phyloP scores from a whole-genome alignment of 2,329 filamentous ascomycete genomes.

The Talaromyces sp. region DNA sequence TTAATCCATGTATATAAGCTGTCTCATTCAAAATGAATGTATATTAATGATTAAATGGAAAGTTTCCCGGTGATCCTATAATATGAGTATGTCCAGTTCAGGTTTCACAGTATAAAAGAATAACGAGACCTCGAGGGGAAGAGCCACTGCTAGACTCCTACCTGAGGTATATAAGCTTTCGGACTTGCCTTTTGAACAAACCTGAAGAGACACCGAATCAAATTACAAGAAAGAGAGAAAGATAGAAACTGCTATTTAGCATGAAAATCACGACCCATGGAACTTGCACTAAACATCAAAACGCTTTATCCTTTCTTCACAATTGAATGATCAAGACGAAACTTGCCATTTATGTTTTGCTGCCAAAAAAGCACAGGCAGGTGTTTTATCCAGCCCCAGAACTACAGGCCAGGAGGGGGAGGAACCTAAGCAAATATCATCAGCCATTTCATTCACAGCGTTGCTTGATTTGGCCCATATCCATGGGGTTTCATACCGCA shows the following conservation, averaged over 20 bases:
- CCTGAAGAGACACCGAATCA: conserved; percentile 1
- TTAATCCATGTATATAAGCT: not conserved
- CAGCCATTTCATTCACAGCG: not conserved
- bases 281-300: conserved; percentile 10
- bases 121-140: not conserved
- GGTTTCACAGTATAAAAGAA: not conserved
- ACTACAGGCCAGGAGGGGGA: conserved; percentile 54
- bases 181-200: not conserved
- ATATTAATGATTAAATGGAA: not conserved
- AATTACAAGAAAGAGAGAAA: conserved; percentile 6
- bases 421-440: conserved; percentile 45
- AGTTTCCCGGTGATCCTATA: not conserved
- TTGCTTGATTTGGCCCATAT: not conserved
- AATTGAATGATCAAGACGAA: conserved; percentile 8
- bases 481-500: conserved; percentile 54
- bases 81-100: not conserved
- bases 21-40: not conserved
- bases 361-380: not conserved
- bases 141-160: not conserved
- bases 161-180: not conserved
- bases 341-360: conserved; percentile 12
- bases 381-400: not conserved
- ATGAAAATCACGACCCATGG: conserved; percentile 12
- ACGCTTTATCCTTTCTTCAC: conserved; percentile 16
- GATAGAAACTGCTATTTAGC: conserved; percentile 16